A percentile compares a stretch with the other conserved stretches of the same genome.
Conservation (phyloP, 805 yeast genomes). For the Suhomyces vadensis region DNA sequence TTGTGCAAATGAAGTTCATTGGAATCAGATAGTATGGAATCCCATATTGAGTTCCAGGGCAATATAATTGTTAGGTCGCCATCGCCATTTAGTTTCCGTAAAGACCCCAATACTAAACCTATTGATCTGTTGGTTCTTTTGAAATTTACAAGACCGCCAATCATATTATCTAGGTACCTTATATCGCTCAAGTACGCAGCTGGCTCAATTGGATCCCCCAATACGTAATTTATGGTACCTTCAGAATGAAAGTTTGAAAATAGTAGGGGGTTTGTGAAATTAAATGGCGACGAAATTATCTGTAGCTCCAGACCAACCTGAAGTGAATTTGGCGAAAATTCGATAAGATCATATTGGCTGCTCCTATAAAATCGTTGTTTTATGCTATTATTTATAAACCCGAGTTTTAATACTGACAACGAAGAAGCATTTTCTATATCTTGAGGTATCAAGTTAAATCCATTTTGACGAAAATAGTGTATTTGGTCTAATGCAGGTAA, state of each 20-base stretch:
- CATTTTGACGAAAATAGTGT: constrained; percentile 20
- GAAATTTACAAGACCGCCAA: constrained; percentile 36
- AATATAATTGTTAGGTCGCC: constrained; percentile 43
- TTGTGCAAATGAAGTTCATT: background rate
- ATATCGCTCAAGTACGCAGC: constrained; percentile 38
- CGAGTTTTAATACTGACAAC: constrained; percentile 6
- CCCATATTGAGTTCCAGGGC: constrained; percentile 26
- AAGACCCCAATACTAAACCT: constrained; percentile 42
- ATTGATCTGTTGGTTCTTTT: constrained; percentile 15
- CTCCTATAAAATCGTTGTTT: background rate
- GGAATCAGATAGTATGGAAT: background rate
- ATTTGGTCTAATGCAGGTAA: constrained; percentile 12
- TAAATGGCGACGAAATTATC: constrained; percentile 25
- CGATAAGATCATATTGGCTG: constrained; percentile 2
- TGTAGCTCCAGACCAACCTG: constrained; percentile 6
- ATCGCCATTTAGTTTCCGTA: constrained; percentile 43
- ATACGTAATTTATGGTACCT: constrained; percentile 27
- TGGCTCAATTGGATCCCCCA: constrained; percentile 13
- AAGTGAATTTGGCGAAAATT: background rate
- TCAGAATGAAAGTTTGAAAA: constrained; percentile 25
- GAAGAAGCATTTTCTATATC: constrained; percentile 10
- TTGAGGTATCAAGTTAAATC: constrained; percentile 25
- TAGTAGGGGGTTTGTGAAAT: constrained; percentile 31
- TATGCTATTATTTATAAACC: background rate
- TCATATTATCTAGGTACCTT: constrained; percentile 47